Base-by-base conservation (phyloP, 2,329 filamentous ascomycete genomes). In the Calonectria naviculata region DNA sequence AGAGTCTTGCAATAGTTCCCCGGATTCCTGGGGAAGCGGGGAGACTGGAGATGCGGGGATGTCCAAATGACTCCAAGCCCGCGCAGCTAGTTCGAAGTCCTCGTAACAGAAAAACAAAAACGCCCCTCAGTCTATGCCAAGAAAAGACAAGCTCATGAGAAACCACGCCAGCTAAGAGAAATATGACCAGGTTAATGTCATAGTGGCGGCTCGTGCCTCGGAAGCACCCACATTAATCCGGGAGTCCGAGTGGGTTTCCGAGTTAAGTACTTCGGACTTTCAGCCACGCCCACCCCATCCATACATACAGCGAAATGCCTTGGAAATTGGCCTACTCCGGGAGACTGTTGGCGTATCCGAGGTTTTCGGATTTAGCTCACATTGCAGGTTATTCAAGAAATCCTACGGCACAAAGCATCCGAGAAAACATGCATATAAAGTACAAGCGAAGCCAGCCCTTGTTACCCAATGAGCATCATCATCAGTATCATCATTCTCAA, bases 21-120 rank as follows among this genome's bases (percentile, higher is more conserved):
- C 67, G 58, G 67, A 34, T 38, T 58, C 64, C 60, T 69, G 67
- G 67, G 67, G 67, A 47, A 64, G 46, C 49, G 60, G 47, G 60
- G 47, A 49, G 28, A 26, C 34, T 42, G 44, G 31, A 62, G 31
- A 52, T 49, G 65, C 56, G 65, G 65, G 34, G 54, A 42, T 52
- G 46, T 4, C 41, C 21, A 21, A 36, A 47, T 34, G 52, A 46
- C 34, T 42, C 24, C 34, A 24, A 9, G 21, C 21, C 34, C 21
- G 21, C 24, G 12, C 6, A 26, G 12, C 15, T n/a, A 13, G 31
- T 26, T 19, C n/a, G 34, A 21, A 29, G 52, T 19, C 17, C 26
- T 26, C n/a, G 31, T 36, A n/a, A n/a, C 52, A 38, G 26, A 17
- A 38, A 4, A 15, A 26, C 5, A 36, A 28, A 15, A 15, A 36